Percentiles rank a stretch among this genome's conserved stretches.
phyloP scores from a whole-genome alignment of 2,329 filamentous ascomycete genomes.

The Huntiella decipiens region DNA sequence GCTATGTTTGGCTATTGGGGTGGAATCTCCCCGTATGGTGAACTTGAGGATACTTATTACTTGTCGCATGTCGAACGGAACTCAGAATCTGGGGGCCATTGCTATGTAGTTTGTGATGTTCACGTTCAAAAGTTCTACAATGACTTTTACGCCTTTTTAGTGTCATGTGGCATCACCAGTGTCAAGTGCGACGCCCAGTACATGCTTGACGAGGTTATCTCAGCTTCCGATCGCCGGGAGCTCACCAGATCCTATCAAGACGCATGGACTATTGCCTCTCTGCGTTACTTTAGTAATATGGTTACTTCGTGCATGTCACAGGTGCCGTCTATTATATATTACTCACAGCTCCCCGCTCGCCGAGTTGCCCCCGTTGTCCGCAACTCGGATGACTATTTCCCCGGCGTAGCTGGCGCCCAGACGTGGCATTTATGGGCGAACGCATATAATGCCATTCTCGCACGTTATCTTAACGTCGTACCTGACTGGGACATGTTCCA shows the following conservation, averaged over 20 bases:
- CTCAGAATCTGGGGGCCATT: conserved; percentile 38
- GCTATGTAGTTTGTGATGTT: conserved; percentile 54
- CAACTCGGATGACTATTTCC: conserved; percentile 88
- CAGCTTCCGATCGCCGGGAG: conserved; percentile 48
- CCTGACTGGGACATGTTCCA: conserved; percentile 69
- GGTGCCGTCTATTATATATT: conserved; percentile 68
- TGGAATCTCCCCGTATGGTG: conserved; percentile 56
- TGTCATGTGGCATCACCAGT: conserved; percentile 53
- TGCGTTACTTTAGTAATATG: conserved; percentile 59
- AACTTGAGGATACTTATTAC: conserved; percentile 60
- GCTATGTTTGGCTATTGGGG: conserved; percentile 81
- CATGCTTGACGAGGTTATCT: conserved; percentile 57
- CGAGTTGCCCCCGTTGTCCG: conserved; percentile 56
- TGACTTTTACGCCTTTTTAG: conserved; percentile 78
- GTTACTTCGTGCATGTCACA: conserved; percentile 93
- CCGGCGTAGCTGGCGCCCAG: conserved; percentile 59
- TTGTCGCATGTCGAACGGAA: conserved; percentile 36
- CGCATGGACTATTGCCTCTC: conserved; percentile 61
- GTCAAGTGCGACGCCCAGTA: conserved; percentile 93
- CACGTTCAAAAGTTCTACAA: conserved; percentile 65
- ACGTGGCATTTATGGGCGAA: conserved; percentile 94
- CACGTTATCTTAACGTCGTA: conserved; percentile 65
- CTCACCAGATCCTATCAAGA: conserved; percentile 65
- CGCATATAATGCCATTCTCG: conserved; percentile 71
- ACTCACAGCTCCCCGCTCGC: conserved; percentile 61